Evolutionary conservation across 1,284 basidiomycete species (phyloP).

Genomic region (Gymnopus androsaceus): DNA sequence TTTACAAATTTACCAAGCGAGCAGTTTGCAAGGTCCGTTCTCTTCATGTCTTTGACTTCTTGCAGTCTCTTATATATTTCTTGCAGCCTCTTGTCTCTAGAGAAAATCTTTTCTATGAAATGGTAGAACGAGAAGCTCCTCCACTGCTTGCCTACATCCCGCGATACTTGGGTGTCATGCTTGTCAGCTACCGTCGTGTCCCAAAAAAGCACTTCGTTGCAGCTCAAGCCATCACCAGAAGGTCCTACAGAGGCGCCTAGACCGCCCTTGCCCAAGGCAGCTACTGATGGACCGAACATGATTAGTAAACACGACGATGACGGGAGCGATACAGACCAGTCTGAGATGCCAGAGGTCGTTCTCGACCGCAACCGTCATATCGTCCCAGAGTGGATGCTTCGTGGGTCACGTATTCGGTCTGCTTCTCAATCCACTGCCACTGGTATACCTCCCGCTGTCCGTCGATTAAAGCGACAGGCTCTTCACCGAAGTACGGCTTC

Average conservation of each 20-base stretch:
- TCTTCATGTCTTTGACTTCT: conserved; percentile 20
- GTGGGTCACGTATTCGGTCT: conserved; percentile 46
- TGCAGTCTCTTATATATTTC: conserved; percentile 6
- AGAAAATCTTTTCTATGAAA: conserved; percentile 98
- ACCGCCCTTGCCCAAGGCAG: conserved; percentile 37
- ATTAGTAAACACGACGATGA: conserved; percentile 20
- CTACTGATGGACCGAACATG: conserved; percentile 29
- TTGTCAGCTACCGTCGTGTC: conserved; percentile 90
- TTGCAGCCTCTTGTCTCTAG: conserved; percentile 88
- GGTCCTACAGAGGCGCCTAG: conserved; percentile 18
- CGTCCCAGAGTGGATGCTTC: conserved; percentile 89
- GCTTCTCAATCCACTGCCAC: conserved; percentile 46
- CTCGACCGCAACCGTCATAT: conserved; percentile 95
- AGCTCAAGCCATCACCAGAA: conserved; percentile 25
- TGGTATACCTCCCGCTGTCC: not conserved
- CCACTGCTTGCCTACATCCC: conserved; percentile 92
- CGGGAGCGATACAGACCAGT: conserved; percentile 58
- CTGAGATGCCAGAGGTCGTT: conserved; percentile 87
- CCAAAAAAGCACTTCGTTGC: conserved; percentile 44
- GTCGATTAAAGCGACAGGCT: conserved; percentile 37
- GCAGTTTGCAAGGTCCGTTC: conserved; percentile 92
- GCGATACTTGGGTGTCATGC: conserved; percentile 96
- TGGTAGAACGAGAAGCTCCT: conserved; percentile 91
- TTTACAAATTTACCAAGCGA: conserved; percentile 97
- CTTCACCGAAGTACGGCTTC: conserved; percentile 58